Evolutionary conservation across 1,284 basidiomycete genomes (phyloP).

Genomic region (Pseudozyma tsukubaensis): DNA sequence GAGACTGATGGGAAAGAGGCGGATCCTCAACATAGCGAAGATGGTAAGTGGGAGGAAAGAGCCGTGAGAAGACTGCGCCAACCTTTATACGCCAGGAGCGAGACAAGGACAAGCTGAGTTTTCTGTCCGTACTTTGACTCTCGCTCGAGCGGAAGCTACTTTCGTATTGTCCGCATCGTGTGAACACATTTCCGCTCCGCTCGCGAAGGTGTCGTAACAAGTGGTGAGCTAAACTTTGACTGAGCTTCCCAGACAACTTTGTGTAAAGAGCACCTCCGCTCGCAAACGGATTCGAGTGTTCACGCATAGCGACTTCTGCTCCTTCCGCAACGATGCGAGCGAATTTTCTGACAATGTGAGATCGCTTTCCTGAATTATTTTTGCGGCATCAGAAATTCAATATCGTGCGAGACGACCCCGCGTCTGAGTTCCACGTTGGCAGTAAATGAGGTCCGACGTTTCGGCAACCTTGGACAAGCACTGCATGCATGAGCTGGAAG

Average conservation of each 20-base stretch:
- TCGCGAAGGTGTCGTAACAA: neutral
- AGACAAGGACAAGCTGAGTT: no score
- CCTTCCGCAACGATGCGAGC: neutral
- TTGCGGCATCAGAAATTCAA: neutral
- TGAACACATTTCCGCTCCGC: neutral
- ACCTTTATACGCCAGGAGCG: no score
- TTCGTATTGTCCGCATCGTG: neutral
- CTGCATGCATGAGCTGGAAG: constrained; percentile 27
- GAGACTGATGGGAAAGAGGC: no score
- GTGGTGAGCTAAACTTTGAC: neutral
- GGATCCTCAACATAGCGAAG: no score
- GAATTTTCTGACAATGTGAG: neutral
- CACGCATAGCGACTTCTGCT: no score
- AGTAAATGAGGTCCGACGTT: neutral
- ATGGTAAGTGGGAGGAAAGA: no score
- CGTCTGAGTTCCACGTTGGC: constrained; percentile 34
- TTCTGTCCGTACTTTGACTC: neutral
- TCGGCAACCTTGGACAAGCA: constrained; percentile 9
- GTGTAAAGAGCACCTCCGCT: no score
- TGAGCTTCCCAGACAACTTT: no score
- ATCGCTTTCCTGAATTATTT: neutral
- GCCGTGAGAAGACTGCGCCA: no score
- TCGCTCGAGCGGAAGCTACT: neutral
- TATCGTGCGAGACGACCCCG: neutral
- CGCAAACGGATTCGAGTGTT: no score